A percentile compares a stretch with the other conserved stretches of the same genome.
Conservation (phyloP, 169 alveolate genomes). For the Plasmodium yoelii region DNA sequence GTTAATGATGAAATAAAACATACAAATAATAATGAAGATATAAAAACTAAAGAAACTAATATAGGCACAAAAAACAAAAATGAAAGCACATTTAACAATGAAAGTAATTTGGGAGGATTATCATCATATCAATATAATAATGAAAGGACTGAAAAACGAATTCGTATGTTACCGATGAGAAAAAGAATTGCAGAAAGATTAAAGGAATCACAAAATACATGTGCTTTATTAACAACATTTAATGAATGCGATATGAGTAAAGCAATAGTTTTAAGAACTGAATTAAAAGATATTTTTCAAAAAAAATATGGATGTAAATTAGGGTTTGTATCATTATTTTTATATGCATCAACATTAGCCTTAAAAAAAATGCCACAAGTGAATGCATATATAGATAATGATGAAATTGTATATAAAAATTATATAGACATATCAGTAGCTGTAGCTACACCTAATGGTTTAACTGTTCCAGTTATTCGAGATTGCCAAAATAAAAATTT, state of each 20-base stretch:
- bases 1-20: constrained; percentile 2
- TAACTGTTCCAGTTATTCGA: constrained; percentile 95
- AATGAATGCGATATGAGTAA: constrained; percentile 92
- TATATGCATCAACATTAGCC: constrained; percentile 88
- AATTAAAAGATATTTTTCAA: constrained; percentile 83
- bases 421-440: constrained; percentile 96
- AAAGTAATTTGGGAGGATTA: too few species aligned
- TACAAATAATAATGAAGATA: constrained; percentile 39
- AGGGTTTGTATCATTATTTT: constrained; percentile 90
- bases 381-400: constrained; percentile 88
- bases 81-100: constrained; percentile 39
- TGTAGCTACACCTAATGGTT: constrained; percentile 97
- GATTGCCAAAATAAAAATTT: constrained; percentile 91
- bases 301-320: constrained; percentile 82
- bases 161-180: constrained; percentile 94
- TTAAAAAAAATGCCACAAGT: constrained; percentile 88
- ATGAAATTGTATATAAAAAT: constrained; percentile 93
- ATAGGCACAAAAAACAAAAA: constrained; percentile 12
- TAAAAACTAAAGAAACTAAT: constrained; percentile 14
- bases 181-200: constrained; percentile 93
- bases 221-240: constrained; percentile 94
- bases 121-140: constrained; percentile 65
- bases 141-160: constrained; percentile 83
- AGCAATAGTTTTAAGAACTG: constrained; percentile 84
- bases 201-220: constrained; percentile 93